Percentiles rank a stretch among this genome's conserved stretches.
These are phyloP conservation scores for Aspergillus ochraceoroseus DNA, from an alignment of 2,329 filamentous ascomycete species.

Conservation along the genomic window DNA sequence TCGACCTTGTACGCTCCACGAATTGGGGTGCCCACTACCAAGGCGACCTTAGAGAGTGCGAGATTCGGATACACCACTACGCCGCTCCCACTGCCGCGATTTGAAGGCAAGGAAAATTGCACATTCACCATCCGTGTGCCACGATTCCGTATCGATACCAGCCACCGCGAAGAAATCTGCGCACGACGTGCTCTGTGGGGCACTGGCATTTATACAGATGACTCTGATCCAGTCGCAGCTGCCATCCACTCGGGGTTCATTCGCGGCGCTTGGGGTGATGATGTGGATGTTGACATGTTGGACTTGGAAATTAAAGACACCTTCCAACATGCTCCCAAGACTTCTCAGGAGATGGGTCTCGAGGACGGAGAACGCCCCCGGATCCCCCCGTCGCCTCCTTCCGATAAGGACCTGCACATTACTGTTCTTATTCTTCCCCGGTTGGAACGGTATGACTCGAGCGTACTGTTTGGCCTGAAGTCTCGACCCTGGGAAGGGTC, in stretches of 20 bases:
- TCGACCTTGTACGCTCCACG: conserved; percentile 73
- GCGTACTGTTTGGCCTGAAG: conserved; percentile 72
- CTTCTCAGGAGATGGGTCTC: conserved; percentile 35
- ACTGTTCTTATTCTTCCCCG: conserved; percentile 77
- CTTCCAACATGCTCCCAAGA: conserved; percentile 43
- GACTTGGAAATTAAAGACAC: conserved; percentile 50
- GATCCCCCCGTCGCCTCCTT: conserved; percentile 49
- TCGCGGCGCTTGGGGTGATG: conserved; percentile 76
- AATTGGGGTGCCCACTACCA: conserved; percentile 49
- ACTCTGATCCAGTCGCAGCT: conserved; percentile 87
- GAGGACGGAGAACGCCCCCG: conserved; percentile 29
- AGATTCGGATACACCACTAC: conserved; percentile 56
- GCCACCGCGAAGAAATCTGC: conserved; percentile 77
- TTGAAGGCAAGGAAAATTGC: conserved; percentile 77
- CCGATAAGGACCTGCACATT: conserved; percentile 75
- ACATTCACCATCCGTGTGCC: conserved; percentile 85
- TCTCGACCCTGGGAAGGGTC: conserved; percentile 71
- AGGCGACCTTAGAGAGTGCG: conserved; percentile 43
- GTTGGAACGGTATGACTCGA: conserved; percentile 69
- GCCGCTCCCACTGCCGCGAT: conserved; percentile 70
- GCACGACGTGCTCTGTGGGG: conserved; percentile 79
- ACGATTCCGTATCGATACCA: conserved; percentile 65
- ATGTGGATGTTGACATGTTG: conserved; percentile 66
- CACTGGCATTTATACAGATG: conserved; percentile 90
- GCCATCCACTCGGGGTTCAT: conserved; percentile 94